Base-by-base conservation (phyloP, 2,329 filamentous ascomycete species). In the Ceratocystis albifundus region DNA sequence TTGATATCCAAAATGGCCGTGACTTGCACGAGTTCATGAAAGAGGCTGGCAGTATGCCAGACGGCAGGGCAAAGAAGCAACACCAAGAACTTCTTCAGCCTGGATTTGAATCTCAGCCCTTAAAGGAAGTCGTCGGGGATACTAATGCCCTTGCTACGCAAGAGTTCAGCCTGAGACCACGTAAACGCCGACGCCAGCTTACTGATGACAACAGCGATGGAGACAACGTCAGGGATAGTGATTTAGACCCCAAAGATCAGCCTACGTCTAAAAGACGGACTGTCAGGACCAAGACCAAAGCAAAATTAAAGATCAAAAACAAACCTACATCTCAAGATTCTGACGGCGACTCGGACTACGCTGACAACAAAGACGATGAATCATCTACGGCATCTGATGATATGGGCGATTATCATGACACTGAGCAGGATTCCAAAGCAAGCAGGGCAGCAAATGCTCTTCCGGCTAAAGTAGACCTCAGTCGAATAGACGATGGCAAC, bases 401-500 rank as follows among this genome's bases (percentile, higher is more conserved):
- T 7, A 66, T 63, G 45, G 41, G 36, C 32, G 66, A 50, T 32
- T 68, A 69, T 48, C 68, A 69, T 12, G 69, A 70, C 59, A 55
- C 53, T 2, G 62, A 61, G 6, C 48, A 50, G 4, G 66, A 67
- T n/a, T 66, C 61, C 25, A 66, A 67, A 41, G 57, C 61, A 62
- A 50, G 46, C 48, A 57, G 66, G 28, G 61, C 65, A 45, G 45
- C 68, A 66, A 64, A 68, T 59, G 65, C 55, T 17, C 59, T 62
- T 5, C 3, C 30, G 28, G 63, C 63, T 12, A 67, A 76, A 64
- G 71, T 83, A 10, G 79, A 84, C 70, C 71, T 85, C 22, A 80
- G 77, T 70, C 76, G 80, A 66, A 80, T 96, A 22, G 94, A 99
- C 71, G 94, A 99, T 74, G 95, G 94, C 0, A 88, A 96, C 68